Conservation (phyloP, 345 rosid genomes). For the Citrus cavaleriei region DNA sequence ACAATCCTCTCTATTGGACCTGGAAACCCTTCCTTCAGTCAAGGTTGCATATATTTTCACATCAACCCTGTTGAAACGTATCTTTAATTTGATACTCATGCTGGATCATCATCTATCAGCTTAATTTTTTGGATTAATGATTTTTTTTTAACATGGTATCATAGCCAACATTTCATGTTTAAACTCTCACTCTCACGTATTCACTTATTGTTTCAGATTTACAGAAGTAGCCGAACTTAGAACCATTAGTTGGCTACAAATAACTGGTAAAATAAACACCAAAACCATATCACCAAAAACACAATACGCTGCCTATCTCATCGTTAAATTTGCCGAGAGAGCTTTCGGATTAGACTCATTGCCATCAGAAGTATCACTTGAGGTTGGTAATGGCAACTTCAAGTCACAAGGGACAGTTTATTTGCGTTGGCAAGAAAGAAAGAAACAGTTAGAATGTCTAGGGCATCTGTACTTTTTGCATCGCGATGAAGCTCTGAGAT, state of each 20-base stretch:
- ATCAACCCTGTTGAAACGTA: no score
- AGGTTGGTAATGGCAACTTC: slow-evolving; percentile 12
- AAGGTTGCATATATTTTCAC: slow-evolving; percentile 10
- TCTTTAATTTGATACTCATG: no score
- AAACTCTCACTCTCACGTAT: no score
- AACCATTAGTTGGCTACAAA: slow-evolving; percentile 45
- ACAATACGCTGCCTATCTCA: slow-evolving; percentile 38
- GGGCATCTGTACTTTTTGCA: slow-evolving; percentile 1
- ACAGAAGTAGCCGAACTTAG: slow-evolving; percentile 36
- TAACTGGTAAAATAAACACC: slow-evolving; percentile 29
- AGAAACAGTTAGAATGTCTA: not conserved
- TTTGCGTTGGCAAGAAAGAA: slow-evolving; percentile 27
- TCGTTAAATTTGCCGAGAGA: slow-evolving; percentile 28
- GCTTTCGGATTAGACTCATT: slow-evolving; percentile 44
- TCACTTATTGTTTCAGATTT: slow-evolving; percentile 26
- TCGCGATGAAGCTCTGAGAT: slow-evolving; percentile 15
- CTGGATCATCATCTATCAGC: no score
- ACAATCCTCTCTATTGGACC: slow-evolving; percentile 40
- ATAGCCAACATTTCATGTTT: no score
- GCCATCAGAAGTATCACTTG: slow-evolving; percentile 36
- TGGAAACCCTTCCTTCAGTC: slow-evolving; percentile 27
- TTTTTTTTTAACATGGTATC: no score
- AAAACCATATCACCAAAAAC: slow-evolving; percentile 33
- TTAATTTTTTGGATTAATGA: no score
- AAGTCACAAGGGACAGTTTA: slow-evolving; percentile 15